Conservation (phyloP, 169 alveolate genomes). For the Cryptosporidium sp. region DNA sequence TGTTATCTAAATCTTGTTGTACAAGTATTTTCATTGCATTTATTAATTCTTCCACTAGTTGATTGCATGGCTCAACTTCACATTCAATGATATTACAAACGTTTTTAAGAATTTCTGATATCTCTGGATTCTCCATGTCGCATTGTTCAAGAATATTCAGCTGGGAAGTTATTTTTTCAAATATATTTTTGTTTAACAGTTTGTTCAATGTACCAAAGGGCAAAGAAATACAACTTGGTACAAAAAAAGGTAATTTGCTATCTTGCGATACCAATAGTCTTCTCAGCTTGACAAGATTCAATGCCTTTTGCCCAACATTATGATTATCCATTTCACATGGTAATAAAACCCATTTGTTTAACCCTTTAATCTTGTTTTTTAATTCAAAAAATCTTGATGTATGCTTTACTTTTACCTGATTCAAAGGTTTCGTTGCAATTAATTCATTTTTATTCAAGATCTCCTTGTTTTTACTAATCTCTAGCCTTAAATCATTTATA, state of each 20-base stretch:
- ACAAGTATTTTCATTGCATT: slow-evolving; percentile 72
- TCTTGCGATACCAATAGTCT: not conserved
- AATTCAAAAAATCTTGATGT: slow-evolving; percentile 18
- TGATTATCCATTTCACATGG: slow-evolving; percentile 33
- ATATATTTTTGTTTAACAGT: not conserved
- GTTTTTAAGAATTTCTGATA: not conserved
- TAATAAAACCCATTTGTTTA: slow-evolving; percentile 11
- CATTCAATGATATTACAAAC: slow-evolving; percentile 54
- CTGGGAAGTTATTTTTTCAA: slow-evolving; percentile 11
- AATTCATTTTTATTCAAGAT: slow-evolving; percentile 6
- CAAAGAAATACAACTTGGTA: slow-evolving; percentile 58
- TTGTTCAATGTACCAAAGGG: slow-evolving; percentile 59
- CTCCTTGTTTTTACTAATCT: slow-evolving; percentile 6
- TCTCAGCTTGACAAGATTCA: slow-evolving; percentile 32
- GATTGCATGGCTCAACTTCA: slow-evolving; percentile 74
- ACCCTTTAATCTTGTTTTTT: slow-evolving; percentile 34
- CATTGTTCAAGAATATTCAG: not conserved
- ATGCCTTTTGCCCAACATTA: slow-evolving; percentile 69
- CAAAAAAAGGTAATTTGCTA: slow-evolving; percentile 20
- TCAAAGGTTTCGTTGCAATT: not conserved
- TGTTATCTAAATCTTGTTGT: not conserved
- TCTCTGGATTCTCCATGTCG: not conserved
- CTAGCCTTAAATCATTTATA: slow-evolving; percentile 21
- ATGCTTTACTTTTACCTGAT: slow-evolving; percentile 17
- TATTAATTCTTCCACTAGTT: slow-evolving; percentile 70